Percentiles rank a stretch among this genome's conserved stretches.
phyloP scores from a whole-genome alignment of 148 eudicot genomes.

The Camellia japonica region DNA sequence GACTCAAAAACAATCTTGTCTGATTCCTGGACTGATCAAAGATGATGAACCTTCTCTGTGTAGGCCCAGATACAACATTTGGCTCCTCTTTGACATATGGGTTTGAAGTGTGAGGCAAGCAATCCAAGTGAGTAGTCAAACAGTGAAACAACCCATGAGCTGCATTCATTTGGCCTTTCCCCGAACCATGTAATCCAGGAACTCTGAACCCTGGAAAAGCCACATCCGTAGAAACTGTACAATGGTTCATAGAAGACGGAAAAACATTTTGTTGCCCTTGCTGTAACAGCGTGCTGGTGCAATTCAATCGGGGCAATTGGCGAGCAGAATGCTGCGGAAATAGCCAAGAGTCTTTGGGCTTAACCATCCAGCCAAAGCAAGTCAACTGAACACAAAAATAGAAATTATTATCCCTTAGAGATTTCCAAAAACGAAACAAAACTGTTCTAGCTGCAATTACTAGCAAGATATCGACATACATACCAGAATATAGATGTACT shows the following conservation, averaged over 20 bases:
- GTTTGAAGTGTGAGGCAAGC: constrained; percentile 17
- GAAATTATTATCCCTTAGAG: background rate
- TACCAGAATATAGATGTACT: constrained; percentile 38
- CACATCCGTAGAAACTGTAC: constrained; percentile 29
- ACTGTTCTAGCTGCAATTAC: background rate
- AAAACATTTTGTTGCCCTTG: constrained; percentile 34
- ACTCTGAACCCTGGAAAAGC: constrained; percentile 29
- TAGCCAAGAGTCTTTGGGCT: constrained; percentile 34
- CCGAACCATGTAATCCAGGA: constrained; percentile 24
- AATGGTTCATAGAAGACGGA: constrained; percentile 35
- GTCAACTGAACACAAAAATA: constrained; percentile 35
- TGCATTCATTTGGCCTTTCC: constrained; percentile 26
- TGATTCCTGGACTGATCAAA: constrained; percentile 57
- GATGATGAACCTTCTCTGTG: constrained; percentile 50
- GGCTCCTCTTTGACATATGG: constrained; percentile 25
- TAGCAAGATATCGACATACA: constrained; percentile 9
- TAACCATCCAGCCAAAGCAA: constrained; percentile 57
- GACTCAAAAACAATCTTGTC: constrained; percentile 45
- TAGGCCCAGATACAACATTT: constrained; percentile 23
- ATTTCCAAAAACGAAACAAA: background rate
- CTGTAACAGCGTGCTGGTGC: constrained; percentile 33
- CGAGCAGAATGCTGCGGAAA: constrained; percentile 43
- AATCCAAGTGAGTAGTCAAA: constrained; percentile 22
- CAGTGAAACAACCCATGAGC: constrained; percentile 22
- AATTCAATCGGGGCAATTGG: constrained; percentile 32